Base-by-base conservation (phyloP, 1,139 yeast genomes). In the Yamadazyma pseudoaaseri region DNA sequence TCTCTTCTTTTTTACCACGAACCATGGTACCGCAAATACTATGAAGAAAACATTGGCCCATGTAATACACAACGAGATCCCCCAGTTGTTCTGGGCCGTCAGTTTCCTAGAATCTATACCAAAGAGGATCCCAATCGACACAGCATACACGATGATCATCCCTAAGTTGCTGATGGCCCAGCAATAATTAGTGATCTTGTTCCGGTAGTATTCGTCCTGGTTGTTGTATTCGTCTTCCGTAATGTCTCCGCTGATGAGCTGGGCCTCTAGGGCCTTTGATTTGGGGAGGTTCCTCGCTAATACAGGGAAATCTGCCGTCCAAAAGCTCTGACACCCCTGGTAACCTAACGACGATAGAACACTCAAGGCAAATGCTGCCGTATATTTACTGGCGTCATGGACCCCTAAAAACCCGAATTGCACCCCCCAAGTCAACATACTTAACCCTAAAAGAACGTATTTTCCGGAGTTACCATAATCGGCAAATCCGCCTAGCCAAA, bases 271-370 rank as follows among this genome's bases (percentile, higher is more conserved):
- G 8, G 13, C 25, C 11, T 28, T 16, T 7, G 20, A 5, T 18
- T 28, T 5, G 11, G 30, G 30, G 12, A 28, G 26, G 33, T 37
- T 35, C 23, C 41, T 29, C 6, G 34, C 34, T 16, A 37, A 27
- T 10, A 27, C 30, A 12, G 41, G 41, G 27, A 37, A 37, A 23
- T 28, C 26, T 5, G 37, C 37, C 3, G 41, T 37, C 39, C 39
- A 37, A 25, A 35, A 37, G 7, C 37, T 35, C 18, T 37, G 39
- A 17, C 39, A 37, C 11, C 39, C 41, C 20, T 37, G 41, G 21
- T 37, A 37, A 8, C 41, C 41, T 8, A 37, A 30, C 5, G 39
- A 35, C 7, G 41, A 34, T 16, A 37, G 27, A 6, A 37, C 25
- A 6, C 8, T 3, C 29, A 34, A 6, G 9, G 40, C 38, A 29